These are phyloP conservation scores for Anisogramma anomala DNA, from an alignment of 2,329 filamentous ascomycete species.

Conservation along the genomic window DNA sequence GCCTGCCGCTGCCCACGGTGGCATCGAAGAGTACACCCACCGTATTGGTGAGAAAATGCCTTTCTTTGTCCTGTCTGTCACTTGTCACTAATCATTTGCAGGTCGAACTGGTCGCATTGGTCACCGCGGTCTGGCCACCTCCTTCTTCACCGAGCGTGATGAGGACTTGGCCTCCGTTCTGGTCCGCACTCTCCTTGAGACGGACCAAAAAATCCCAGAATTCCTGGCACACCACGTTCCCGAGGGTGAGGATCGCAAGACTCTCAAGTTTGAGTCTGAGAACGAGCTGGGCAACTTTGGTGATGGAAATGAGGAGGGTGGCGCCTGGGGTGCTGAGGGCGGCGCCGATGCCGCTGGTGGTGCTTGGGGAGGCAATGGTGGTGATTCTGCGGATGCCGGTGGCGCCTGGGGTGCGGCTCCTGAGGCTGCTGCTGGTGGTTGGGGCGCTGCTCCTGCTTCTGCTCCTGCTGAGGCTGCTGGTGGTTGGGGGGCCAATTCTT, in stretches of 20 bases:
- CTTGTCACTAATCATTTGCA: slow-evolving; percentile 23
- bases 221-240: slow-evolving; percentile 61
- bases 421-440: not conserved
- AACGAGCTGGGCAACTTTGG: slow-evolving; percentile 16
- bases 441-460: not conserved
- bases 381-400: slow-evolving; percentile 16
- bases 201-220: slow-evolving; percentile 65
- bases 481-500: slow-evolving; percentile 18
- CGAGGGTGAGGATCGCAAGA: slow-evolving; percentile 34
- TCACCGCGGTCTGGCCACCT: slow-evolving; percentile 72
- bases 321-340: slow-evolving; percentile 18
- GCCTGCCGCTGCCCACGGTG: slow-evolving; percentile 62
- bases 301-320: slow-evolving; percentile 15
- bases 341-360: slow-evolving; percentile 14
- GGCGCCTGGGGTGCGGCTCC: slow-evolving; percentile 6
- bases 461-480: slow-evolving; percentile 14
- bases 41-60: slow-evolving; percentile 60
- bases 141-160: slow-evolving; percentile 75
- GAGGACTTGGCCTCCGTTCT: slow-evolving; percentile 61
- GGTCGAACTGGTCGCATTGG: slow-evolving; percentile 91
- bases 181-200: slow-evolving; percentile 73
- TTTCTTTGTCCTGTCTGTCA: not conserved
- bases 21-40: slow-evolving; percentile 87
- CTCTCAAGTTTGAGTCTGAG: slow-evolving; percentile 44
- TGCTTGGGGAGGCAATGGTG: slow-evolving; percentile 18